A percentile compares a stretch with the other conserved stretches of the same genome.
phyloP scores from a whole-genome alignment of 108 stramenopile genomes.

The Nitzschia sp. region DNA sequence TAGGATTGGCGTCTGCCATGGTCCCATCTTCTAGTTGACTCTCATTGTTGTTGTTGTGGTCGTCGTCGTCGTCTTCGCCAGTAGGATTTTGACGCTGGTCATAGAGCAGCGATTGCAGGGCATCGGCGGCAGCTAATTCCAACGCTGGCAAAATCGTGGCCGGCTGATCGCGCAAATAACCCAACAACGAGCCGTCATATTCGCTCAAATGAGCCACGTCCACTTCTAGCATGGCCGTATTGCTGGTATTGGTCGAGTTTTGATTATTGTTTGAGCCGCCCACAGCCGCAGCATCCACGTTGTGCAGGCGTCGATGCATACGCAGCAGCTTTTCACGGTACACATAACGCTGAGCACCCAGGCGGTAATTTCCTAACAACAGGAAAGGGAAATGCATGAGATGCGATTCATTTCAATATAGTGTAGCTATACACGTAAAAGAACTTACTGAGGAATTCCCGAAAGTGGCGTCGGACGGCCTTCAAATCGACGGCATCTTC shows the following conservation, averaged over 20 bases:
- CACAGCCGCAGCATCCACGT: neutral
- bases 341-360: conserved; percentile 68
- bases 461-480: conserved; percentile 80
- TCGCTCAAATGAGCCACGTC: conserved; percentile 86
- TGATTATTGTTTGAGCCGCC: neutral
- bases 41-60: conserved; percentile 6
- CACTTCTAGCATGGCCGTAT: conserved; percentile 57
- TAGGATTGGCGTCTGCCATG: neutral
- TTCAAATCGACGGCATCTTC: conserved; percentile 39
- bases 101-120: conserved; percentile 68
- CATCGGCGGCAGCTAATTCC: conserved; percentile 77
- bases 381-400: too few relatives aligned
- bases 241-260: conserved; percentile 20
- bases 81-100: conserved; percentile 17
- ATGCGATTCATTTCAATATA: conserved; percentile 8
- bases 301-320: conserved; percentile 73
- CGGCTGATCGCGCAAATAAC: conserved; percentile 67
- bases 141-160: conserved; percentile 64
- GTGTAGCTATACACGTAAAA: too few relatives aligned
- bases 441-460: conserved; percentile 87
- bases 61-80: conserved; percentile 16
- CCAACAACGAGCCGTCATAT: conserved; percentile 82
- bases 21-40: conserved; percentile 23
- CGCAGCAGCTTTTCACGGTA: conserved; percentile 81
- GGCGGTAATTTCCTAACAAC: conserved; percentile 72